A percentile compares a stretch with the other conserved stretches of the same genome.
Evolutionary conservation across 2,329 filamentous ascomycete genomes (phyloP).

Genomic region (Cladorrhinum sp.): DNA sequence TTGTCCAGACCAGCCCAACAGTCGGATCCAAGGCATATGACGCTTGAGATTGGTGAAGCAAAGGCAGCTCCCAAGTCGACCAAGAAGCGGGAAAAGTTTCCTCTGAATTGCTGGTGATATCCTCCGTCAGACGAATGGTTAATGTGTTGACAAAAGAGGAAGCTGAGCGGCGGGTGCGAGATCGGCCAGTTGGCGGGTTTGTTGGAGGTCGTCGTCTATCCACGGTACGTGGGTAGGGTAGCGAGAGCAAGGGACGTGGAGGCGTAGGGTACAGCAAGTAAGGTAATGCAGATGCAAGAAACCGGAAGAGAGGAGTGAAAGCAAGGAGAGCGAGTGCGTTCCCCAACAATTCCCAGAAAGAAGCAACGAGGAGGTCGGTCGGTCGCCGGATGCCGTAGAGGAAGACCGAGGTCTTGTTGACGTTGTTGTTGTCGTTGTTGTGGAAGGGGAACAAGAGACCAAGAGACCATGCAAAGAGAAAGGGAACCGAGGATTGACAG

Average conservation of each 20-base stretch:
- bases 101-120: background rate
- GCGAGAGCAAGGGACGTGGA: background rate
- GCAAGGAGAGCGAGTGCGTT: background rate
- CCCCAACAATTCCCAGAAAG: background rate
- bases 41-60: background rate
- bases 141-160: background rate
- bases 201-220: background rate
- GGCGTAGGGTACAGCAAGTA: background rate
- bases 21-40: background rate
- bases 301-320: background rate
- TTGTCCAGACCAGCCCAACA: background rate
- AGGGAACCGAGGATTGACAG: background rate
- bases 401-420: background rate
- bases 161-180: background rate
- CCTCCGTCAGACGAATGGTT: background rate
- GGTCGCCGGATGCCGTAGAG: background rate
- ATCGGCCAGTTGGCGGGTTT: background rate
- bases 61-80: background rate
- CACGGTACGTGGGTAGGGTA: background rate
- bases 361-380: slow-evolving; percentile 1
- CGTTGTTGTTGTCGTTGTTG: background rate
- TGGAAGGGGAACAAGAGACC: background rate
- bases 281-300: background rate
- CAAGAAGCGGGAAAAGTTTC: background rate
- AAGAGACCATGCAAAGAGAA: background rate